A percentile compares a stretch with the other conserved stretches of the same genome.
Evolutionary conservation across 805 yeast genomes (phyloP).

Genomic region (Lipomyces anomalus): DNA sequence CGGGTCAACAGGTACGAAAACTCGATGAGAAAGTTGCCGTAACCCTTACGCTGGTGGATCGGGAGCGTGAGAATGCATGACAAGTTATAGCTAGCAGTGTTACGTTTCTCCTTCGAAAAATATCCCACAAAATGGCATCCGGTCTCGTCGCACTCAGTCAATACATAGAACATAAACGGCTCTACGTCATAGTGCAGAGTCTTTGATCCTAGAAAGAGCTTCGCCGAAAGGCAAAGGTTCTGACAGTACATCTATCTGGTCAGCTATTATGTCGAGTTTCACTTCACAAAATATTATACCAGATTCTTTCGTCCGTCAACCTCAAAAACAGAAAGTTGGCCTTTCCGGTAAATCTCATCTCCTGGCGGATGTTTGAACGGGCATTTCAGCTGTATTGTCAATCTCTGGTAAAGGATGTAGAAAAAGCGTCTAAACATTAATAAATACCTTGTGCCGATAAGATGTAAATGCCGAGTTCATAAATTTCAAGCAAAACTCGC

Average conservation of each 20-base stretch:
- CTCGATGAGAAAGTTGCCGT: slow-evolving; percentile 81
- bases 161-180: slow-evolving; percentile 83
- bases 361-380: slow-evolving; percentile 77
- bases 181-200: slow-evolving; percentile 93
- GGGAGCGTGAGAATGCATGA: slow-evolving; percentile 91
- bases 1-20: slow-evolving; percentile 77
- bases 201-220: slow-evolving; percentile 82
- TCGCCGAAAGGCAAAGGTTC: slow-evolving; percentile 82
- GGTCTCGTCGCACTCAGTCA: slow-evolving; percentile 58
- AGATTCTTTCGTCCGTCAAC: slow-evolving; percentile 84
- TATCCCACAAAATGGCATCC: slow-evolving; percentile 85
- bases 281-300: neutral
- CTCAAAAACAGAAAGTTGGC: slow-evolving; percentile 70
- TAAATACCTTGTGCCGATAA: slow-evolving; percentile 72
- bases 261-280: neutral
- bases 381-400: slow-evolving; percentile 69
- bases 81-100: slow-evolving; percentile 71
- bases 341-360: slow-evolving; percentile 78
- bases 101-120: slow-evolving; percentile 68
- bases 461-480: slow-evolving; percentile 62
- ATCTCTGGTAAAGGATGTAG: neutral
- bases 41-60: slow-evolving; percentile 78
- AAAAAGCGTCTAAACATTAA: slow-evolving; percentile 18
- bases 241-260: slow-evolving; percentile 62
- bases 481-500: slow-evolving; percentile 80